Evolutionary conservation across 768 basidiomycete genomes (phyloP), one percentile per base, ranked within the genome.

Genomic region (Termitomyces sp.): DNA sequence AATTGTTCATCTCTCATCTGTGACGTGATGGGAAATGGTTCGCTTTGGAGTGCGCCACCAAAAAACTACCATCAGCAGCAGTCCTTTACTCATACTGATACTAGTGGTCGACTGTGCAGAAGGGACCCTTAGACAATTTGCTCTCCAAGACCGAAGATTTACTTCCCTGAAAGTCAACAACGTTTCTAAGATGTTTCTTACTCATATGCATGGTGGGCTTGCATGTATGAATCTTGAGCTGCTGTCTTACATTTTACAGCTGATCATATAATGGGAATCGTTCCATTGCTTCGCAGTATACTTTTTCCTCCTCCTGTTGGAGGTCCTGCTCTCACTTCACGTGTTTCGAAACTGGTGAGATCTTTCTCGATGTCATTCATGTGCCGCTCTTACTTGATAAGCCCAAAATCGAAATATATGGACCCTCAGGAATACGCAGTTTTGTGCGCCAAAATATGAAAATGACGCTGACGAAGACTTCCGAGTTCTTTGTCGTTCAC

Each of bases 21-120:
- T 42, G 83, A 86, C 64, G 70, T 88, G 37, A 62, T 76, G 11
- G 78, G 77, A 11, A 75, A 85, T 61, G 78, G 80, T 18, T 75
- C 80, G 9, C 72, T 89, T 27, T 91, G 89, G 88, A 86, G 90
- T 91, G 70, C 66, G 81, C 63, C 46, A 66, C 33, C 54, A 24
- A 34, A 36, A 61, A 36, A 3, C 24, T 22, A 30, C 27, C 50
- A 12, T 44, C n/a, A 15, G 24, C 15, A 24, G 11, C 39, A 27
- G 16, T 54, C 34, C 27, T 24, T 49, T 44, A 58, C 49, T n/a
- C 22, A 54, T 30, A 46, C 45, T 39, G 33, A 5, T 36, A 58
- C 57, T 60, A 67, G 89, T 93, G 87, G 79, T 93, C 22, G 90
- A 93, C 69, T 91, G 90, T 71, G 91, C 88, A 15, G 89, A 92